Evolutionary conservation across 2,329 filamentous ascomycete genomes (phyloP).

Genomic region (Pyrenophora graminea): DNA sequence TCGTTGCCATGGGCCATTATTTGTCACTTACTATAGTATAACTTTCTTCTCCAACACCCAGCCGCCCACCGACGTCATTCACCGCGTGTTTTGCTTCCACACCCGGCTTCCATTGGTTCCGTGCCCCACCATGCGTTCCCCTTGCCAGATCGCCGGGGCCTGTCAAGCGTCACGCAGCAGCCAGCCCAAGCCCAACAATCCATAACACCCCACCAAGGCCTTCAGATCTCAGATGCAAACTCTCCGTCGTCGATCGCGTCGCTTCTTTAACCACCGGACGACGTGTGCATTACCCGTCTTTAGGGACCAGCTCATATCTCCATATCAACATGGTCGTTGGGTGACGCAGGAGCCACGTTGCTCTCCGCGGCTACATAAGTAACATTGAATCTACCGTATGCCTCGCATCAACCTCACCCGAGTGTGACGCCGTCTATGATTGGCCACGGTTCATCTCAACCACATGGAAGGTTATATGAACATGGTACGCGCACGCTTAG

Average conservation of each 20-base stretch:
- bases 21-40: conserved; percentile 6
- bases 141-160: conserved; percentile 10
- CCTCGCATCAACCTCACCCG: conserved; percentile 2
- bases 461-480: background rate
- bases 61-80: conserved; percentile 12
- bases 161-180: conserved; percentile 2
- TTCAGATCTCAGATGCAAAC: conserved; percentile 7
- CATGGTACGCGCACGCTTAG: background rate
- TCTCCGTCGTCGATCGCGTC: conserved; percentile 6
- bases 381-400: background rate
- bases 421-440: conserved; percentile 5
- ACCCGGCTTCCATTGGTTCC: conserved; percentile 2
- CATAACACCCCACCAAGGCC: background rate
- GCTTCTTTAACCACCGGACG: background rate
- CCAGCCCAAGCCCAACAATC: background rate
- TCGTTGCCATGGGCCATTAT: background rate
- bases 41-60: background rate
- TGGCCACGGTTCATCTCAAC: background rate
- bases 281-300: background rate
- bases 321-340: background rate
- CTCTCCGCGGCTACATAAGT: conserved; percentile 1
- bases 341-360: conserved; percentile 1
- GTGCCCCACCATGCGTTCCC: conserved; percentile 10
- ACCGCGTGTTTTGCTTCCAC: conserved; percentile 1
- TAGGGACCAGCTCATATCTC: background rate